Percentiles rank a stretch among this genome's conserved stretches.
Evolutionary conservation across 2,329 filamentous ascomycete species (phyloP).

Genomic region (Amesomyces nigricolor): DNA sequence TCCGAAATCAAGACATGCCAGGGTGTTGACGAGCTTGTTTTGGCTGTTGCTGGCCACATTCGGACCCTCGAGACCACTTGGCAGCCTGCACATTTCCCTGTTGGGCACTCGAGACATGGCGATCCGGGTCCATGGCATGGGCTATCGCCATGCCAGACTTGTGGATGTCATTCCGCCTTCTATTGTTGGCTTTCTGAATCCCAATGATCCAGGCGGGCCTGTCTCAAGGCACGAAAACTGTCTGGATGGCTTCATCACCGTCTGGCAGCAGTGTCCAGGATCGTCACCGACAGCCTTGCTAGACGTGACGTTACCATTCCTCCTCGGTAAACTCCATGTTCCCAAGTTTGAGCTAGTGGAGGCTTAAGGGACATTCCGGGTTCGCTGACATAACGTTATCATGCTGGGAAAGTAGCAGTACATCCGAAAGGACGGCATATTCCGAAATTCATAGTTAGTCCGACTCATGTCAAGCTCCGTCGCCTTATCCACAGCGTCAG

Average conservation of each 20-base stretch:
- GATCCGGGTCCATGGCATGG: slow-evolving; percentile 2
- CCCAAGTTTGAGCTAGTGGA: background rate
- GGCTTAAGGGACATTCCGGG: too few species aligned
- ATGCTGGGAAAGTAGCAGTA: background rate
- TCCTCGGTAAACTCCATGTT: background rate
- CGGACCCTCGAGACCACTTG: background rate
- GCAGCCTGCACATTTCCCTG: background rate
- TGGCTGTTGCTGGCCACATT: background rate
- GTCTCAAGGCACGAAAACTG: slow-evolving; percentile 14
- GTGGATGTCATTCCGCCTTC: background rate
- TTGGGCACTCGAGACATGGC: background rate
- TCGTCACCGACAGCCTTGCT: background rate
- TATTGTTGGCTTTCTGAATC: background rate
- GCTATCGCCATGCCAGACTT: slow-evolving; percentile 1
- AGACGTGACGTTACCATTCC: background rate
- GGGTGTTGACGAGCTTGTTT: background rate
- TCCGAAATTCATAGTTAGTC: too few species aligned
- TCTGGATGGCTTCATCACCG: background rate
- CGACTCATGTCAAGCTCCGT: too few species aligned
- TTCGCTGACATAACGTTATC: too few species aligned
- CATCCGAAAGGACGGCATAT: background rate
- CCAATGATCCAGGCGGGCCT: slow-evolving; percentile 4
- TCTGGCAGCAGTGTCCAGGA: background rate
- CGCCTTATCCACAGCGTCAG: too few species aligned
- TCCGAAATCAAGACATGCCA: background rate